Percentiles rank a stretch among this genome's conserved stretches.
Conservation (phyloP, 352 stramenopile genomes). For the Pythium periplocum region DNA sequence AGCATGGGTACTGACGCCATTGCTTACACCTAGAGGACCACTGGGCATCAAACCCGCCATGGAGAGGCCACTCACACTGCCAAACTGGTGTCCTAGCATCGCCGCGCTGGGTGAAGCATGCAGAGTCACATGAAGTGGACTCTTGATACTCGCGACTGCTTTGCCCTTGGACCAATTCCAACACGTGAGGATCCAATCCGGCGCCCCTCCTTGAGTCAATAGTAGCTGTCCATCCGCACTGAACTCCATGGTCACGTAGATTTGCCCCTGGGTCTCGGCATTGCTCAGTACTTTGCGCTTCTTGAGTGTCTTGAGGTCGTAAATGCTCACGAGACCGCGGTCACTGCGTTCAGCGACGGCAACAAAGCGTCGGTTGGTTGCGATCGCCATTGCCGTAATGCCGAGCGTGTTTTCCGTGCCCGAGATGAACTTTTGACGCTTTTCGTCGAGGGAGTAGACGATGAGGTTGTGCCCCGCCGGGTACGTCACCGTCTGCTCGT, state of each 20-base stretch:
- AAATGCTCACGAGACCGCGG: no score
- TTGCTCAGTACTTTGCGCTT: slow-evolving; percentile 71
- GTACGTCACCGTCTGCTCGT: slow-evolving; percentile 81
- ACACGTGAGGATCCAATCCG: slow-evolving; percentile 86
- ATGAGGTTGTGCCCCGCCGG: slow-evolving; percentile 86
- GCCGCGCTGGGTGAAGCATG: slow-evolving; percentile 38
- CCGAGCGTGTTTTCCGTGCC: slow-evolving; percentile 67
- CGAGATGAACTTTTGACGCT: slow-evolving; percentile 89
- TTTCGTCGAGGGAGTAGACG: slow-evolving; percentile 87
- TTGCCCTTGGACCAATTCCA: slow-evolving; percentile 94
- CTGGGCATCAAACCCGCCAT: slow-evolving; percentile 7
- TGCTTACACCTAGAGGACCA: no score
- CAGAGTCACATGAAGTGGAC: slow-evolving; percentile 46
- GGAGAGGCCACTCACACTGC: slow-evolving; percentile 16
- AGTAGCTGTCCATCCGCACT: slow-evolving; percentile 88
- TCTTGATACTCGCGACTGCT: slow-evolving; percentile 69
- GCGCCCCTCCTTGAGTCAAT: slow-evolving; percentile 80
- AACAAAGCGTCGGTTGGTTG: slow-evolving; percentile 70
- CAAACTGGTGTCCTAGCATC: slow-evolving; percentile 36
- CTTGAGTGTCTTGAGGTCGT: no score
- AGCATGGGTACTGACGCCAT: no score
- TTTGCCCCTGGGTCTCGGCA: slow-evolving; percentile 55
- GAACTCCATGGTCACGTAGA: slow-evolving; percentile 85
- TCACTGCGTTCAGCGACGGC: no score
- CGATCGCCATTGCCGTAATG: slow-evolving; percentile 61